Evolutionary conservation across 2,329 filamentous ascomycete genomes (phyloP).

Genomic region (Thyridium curvatum): DNA sequence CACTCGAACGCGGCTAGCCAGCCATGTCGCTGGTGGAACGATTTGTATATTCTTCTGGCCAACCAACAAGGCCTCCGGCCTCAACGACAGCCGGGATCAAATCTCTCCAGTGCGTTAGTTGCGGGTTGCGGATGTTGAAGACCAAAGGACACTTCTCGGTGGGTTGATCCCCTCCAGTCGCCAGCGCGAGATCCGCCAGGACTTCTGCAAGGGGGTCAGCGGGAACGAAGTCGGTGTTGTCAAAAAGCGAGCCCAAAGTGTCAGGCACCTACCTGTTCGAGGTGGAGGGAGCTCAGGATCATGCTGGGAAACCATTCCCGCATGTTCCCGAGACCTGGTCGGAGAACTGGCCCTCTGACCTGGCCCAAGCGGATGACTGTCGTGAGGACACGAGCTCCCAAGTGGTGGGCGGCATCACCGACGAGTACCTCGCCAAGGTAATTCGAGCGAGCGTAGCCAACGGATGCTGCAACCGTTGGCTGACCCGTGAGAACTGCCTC

Average conservation of each 20-base stretch:
- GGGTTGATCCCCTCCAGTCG: no score
- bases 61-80: no score
- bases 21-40: no score
- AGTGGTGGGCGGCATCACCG: constrained; percentile 28
- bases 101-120: no score
- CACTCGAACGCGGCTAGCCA: no score
- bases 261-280: constrained; percentile 41
- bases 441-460: constrained; percentile 39
- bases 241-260: constrained; percentile 27
- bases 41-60: no score
- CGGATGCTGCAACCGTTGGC: constrained; percentile 28
- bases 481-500: constrained; percentile 28
- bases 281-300: constrained; percentile 38
- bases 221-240: no score
- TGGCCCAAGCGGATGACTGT: constrained; percentile 40
- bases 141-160: no score
- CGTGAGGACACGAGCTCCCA: constrained; percentile 26
- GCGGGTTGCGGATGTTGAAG: no score
- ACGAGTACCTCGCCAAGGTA: constrained; percentile 32
- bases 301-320: constrained; percentile 51
- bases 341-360: constrained; percentile 32
- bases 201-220: no score
- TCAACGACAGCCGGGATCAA: no score
- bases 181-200: no score
- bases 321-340: constrained; percentile 44